phyloP scores from a whole-genome alignment of 148 eudicot species.

The Cornus suecica region DNA sequence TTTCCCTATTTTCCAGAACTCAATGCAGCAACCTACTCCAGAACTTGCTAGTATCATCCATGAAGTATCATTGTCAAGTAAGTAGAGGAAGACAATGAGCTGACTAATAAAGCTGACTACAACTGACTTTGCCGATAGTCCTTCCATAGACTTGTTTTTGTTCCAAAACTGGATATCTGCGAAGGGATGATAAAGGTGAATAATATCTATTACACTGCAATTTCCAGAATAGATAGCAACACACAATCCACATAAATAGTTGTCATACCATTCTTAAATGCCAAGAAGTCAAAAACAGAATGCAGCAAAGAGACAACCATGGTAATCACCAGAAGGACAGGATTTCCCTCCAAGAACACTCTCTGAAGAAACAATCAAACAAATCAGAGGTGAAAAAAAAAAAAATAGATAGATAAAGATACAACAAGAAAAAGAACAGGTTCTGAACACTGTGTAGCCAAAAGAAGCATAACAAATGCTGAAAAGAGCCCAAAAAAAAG shows the following conservation, averaged over 20 bases:
- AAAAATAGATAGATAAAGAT: background rate
- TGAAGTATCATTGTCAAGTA: slow-evolving; percentile 94
- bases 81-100: slow-evolving; percentile 84
- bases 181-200: slow-evolving; percentile 5
- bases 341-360: slow-evolving; percentile 97
- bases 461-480: too few relatives aligned
- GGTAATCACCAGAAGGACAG: slow-evolving; percentile 77
- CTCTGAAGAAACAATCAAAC: slow-evolving; percentile 51
- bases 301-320: slow-evolving; percentile 87
- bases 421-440: background rate
- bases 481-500: background rate
- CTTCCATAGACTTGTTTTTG: slow-evolving; percentile 99
- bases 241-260: background rate
- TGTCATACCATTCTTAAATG: slow-evolving; percentile 83
- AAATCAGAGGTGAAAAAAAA: slow-evolving; percentile 5
- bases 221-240: slow-evolving; percentile 2
- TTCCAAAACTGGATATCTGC: slow-evolving; percentile 98
- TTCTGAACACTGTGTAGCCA: too few relatives aligned
- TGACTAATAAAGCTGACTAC: slow-evolving; percentile 82
- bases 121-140: slow-evolving; percentile 88
- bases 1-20: slow-evolving; percentile 99
- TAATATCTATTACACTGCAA: background rate
- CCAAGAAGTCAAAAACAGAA: slow-evolving; percentile 90
- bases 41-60: slow-evolving; percentile 99
- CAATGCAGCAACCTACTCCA: slow-evolving; percentile 93